phyloP scores from a whole-genome alignment of 73 alveolate genomes.

The Paramecium sonneborni region DNA sequence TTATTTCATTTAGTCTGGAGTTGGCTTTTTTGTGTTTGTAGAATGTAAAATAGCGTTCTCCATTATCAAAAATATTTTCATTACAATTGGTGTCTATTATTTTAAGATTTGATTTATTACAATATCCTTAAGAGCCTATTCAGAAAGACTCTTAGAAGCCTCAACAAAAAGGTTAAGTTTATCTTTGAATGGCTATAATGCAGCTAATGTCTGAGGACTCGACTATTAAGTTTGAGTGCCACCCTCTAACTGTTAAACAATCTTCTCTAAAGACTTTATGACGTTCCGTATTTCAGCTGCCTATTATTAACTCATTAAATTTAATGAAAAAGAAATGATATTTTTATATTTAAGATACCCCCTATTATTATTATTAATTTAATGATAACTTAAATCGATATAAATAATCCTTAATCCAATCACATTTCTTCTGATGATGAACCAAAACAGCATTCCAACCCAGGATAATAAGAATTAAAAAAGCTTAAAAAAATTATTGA shows the following conservation, averaged over 20 bases:
- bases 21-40: slow-evolving; percentile 20
- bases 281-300: slow-evolving; percentile 45
- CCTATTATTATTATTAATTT: not conserved
- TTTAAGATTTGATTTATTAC: not conserved
- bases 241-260: not conserved
- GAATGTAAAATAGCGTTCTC: not conserved
- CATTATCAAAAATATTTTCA: not conserved
- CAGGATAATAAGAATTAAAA: not conserved
- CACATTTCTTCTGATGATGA: not conserved
- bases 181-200: not conserved
- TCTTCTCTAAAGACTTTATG: slow-evolving; percentile 18
- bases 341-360: not conserved
- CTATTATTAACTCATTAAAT: slow-evolving; percentile 29
- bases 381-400: not conserved
- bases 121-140: slow-evolving; percentile 3
- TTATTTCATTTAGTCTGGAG: slow-evolving; percentile 26
- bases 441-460: not conserved
- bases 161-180: not conserved
- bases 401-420: not conserved
- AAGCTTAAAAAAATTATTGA: not conserved
- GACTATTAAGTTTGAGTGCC: not conserved
- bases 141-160: not conserved
- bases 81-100: not conserved
- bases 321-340: not conserved
- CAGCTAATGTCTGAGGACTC: not conserved